Base-by-base conservation (phyloP, 805 yeast species). In the Starmerella floricola region DNA sequence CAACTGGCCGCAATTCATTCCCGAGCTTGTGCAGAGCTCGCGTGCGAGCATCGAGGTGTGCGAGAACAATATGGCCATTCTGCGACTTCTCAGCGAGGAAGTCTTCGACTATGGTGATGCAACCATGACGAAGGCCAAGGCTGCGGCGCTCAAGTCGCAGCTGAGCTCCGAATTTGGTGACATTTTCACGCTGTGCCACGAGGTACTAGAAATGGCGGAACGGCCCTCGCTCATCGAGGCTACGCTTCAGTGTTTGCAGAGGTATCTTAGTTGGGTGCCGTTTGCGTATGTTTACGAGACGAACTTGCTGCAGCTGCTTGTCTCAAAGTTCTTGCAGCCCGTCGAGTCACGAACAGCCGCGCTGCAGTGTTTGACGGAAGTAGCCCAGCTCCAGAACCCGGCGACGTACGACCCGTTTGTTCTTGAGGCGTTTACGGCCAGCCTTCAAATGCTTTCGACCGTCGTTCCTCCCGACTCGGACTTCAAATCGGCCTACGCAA, bases 1-100 rank as follows among this genome's bases (percentile, higher is more conserved):
- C 54, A 82, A 87, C 61, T 91, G 99, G 99, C 97, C 97, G 16
- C 82, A 79, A 55, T 91, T 91, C 56, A 81, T 91, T 38, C 95
- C 95, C 15, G 98, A 91, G 61, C 74, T 91, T 43, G 91, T 88
- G 36, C 74, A 72, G 46, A 79, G 94, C 50, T 78, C 93, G 35
- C 74, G 84, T 49, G 76, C 88, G 12, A 79, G 91, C 18, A 76
- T 82, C 61, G 88, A 86, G 56, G 95, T 91, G 40, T 91, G 98
- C 66, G 98, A 91, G 63, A 91, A 91, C 66, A 91, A 91, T 64
- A 88, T 91, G 97, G 77, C 78, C 48, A 87, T 91, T 46, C 71
- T 91, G 59, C 81, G 80, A 55, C 68, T 91, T 50, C 71, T 91
- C 53, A 79, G 93, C 40, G 99, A 91, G 65, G 99, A 91, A 64